Evolutionary conservation across 257 asterid species (phyloP).

Genomic region (Sherardia arvensis): DNA sequence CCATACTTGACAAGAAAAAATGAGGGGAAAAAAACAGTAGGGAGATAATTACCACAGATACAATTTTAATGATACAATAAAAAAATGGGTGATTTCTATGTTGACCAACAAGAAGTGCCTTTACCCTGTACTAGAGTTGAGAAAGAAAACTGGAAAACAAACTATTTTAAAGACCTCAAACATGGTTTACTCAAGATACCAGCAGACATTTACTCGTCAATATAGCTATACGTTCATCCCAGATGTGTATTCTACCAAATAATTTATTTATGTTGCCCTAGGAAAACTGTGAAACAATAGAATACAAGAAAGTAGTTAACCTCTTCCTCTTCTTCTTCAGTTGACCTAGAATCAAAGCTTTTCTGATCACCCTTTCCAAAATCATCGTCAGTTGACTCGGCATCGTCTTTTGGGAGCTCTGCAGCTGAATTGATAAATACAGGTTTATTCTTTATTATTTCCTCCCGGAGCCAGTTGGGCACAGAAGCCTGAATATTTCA

Average conservation of each 20-base stretch:
- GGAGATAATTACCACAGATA: not conserved
- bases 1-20: not conserved
- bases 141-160: not conserved
- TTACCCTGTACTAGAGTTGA: not conserved
- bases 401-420: conserved; percentile 38
- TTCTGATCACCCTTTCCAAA: conserved; percentile 52
- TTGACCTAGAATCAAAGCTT: conserved; percentile 57
- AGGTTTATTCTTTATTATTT: conserved; percentile 84
- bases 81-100: not conserved
- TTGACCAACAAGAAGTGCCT: not conserved
- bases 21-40: not conserved
- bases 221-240: no score
- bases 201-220: not conserved
- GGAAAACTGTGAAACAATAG: not conserved
- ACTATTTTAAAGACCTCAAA: not conserved
- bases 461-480: conserved; percentile 98
- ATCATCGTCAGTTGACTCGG: conserved; percentile 60
- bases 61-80: not conserved
- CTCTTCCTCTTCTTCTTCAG: conserved; percentile 85
- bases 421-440: conserved; percentile 50
- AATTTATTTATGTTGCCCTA: not conserved
- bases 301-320: conserved; percentile 20
- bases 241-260: not conserved
- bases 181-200: not conserved
- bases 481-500: conserved; percentile 64